Evolutionary conservation across 768 basidiomycete species (phyloP), one percentile per base, ranked within the genome.

Genomic region (Wakefieldia striispora): DNA sequence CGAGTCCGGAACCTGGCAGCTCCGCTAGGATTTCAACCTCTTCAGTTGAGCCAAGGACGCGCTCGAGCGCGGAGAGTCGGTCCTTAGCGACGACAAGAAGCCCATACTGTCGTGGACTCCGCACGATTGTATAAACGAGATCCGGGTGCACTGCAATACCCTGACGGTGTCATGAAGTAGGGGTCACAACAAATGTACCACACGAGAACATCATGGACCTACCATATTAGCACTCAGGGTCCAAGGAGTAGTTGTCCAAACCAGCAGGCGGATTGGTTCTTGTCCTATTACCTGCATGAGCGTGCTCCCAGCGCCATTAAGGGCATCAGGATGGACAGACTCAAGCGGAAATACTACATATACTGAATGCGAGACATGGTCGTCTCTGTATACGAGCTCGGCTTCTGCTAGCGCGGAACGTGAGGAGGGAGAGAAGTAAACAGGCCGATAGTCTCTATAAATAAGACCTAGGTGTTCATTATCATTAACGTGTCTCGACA

Each of bases 171-270:
- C 8, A 43, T 41, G 8, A 45, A 14, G 26, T 16, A 27, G 23
- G 34, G 36, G 9, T 51, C 31, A 54, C 9, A 12, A 33, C 14
- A 36, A 46, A 43, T 27, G 17, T 21, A n/a, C 26, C 36, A 9
- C 37, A 37, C 34, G 34, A 50, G 14, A 21, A 40, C 6, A n/a
- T 21, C 17, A 39, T 17, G 29, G 13, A 49, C 78, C 36, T 57
- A 93, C 94, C 88, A 94, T 92, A 62, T 99, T 98, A 2, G 92
- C 91, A 6, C 90, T 92, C 40, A 98, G 71, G 4, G 92, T 98
- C 95, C 95, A 99, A 1, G 95, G 91, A 0, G 95, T 98, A 4
- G 95, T 98, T 3, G 95, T 98, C 95, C 95, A 99, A 4, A 95
- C 88, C 16, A 93, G 72, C 10, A 97, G 58, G 24, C 77, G 75